Base-by-base conservation (phyloP, 345 rosid genomes). In the Psidium friedrichsthalianum region DNA sequence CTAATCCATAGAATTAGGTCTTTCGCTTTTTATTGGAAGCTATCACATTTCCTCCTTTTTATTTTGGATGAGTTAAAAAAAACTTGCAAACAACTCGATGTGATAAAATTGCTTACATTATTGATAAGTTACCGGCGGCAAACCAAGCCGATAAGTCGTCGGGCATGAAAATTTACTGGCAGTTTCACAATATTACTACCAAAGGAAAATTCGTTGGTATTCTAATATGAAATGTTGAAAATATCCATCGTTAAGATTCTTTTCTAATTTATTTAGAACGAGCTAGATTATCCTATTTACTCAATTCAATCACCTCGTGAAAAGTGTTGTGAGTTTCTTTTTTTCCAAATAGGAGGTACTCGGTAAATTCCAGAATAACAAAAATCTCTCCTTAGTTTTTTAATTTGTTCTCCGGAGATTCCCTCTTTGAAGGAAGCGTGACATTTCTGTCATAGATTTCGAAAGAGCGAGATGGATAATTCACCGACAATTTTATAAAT, bases 221-320 rank as follows among this genome's bases (percentile, higher is more conserved):
- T 61, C 32, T 0, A 0, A 0, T 1, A 0, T 64, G 4, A 5
- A 29, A 0, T 0, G 0, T 16, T 8, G 2, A 8, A 64, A 64
- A 29, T 1, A 15, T 29, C 11, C 32, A 0, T 64, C 22, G 4
- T 16, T 7, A 64, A 7, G 1, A 29, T 64, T 32, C 76, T 15
- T 14, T 36, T 14, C 6, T 0, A 0, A 5, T 53, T 61, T 27
- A 1, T 61, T 64, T 29, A 15, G 8, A 64, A 64, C 8, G 22
- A 16, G 76, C 29, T 64, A 21, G 11, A 29, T 64, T 8, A 9
- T 64, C 40, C 1, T 1, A 29, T 29, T 29, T 11, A 3, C 22
- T 64, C 44, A 16, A 64, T 29, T 29, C 16, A 64, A 64, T 0
- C 9, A 5, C 22, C 11, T 29, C 6, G 0, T 3, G 11, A 21